Conservation (phyloP, 176 grass and related monocot genomes). For the sorghum (Sorghum bicolor) region Sorghum_bicolor_NCBIv3 NC_012870.2:14670001-14670500, state of each 20-base stretch:
- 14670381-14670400: neutral
- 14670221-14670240: constrained; percentile 36
- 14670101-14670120: constrained; percentile 31
- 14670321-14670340: constrained; percentile 25
- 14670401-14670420: neutral
- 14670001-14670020: constrained; percentile 45
- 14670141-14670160: constrained; percentile 3
- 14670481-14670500: neutral
- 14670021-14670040: constrained; percentile 36
- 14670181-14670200: constrained; percentile 15
- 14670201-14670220: neutral
- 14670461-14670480: neutral
- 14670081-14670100: constrained; percentile 51
- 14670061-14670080: constrained; percentile 59
- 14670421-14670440: constrained; percentile 16
- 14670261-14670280: constrained; percentile 37
- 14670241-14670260: constrained; percentile 55
- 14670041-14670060: constrained; percentile 52
- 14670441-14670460: constrained; percentile 22
- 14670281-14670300: constrained; percentile 44
- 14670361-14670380: constrained; percentile 18
- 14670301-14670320: constrained; percentile 38
- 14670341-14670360: constrained; percentile 6
- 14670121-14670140: neutral
- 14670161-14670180: neutral